These are phyloP conservation scores for Incumbomyces delicatus DNA, from an alignment of 2,329 filamentous ascomycete genomes.

Conservation along the genomic window DNA sequence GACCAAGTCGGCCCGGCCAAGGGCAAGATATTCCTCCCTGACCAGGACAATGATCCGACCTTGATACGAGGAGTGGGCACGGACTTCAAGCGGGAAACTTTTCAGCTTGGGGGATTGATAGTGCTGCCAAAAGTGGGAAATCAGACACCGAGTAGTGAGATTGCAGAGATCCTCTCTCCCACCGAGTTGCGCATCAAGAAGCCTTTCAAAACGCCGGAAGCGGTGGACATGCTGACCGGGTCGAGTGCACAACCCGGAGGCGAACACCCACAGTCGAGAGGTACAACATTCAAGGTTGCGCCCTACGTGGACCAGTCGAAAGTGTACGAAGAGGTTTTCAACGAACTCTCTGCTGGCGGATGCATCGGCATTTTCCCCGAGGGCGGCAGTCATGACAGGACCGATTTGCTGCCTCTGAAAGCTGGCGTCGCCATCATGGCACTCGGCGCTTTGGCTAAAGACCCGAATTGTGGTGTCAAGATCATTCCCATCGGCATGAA, in stretches of 20 bases:
- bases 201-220: constrained; percentile 66
- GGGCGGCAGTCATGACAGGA: constrained; percentile 89
- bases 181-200: constrained; percentile 82
- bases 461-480: constrained; percentile 78
- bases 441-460: constrained; percentile 73
- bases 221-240: constrained; percentile 73
- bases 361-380: constrained; percentile 97
- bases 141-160: constrained; percentile 69
- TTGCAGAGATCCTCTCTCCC: constrained; percentile 67
- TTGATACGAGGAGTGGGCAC: constrained; percentile 71
- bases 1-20: constrained; percentile 71
- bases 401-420: constrained; percentile 83
- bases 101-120: constrained; percentile 69
- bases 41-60: constrained; percentile 74
- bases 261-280: constrained; percentile 39
- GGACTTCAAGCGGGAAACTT: constrained; percentile 64
- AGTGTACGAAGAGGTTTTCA: constrained; percentile 89
- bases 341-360: constrained; percentile 67
- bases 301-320: constrained; percentile 90
- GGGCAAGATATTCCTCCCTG: constrained; percentile 79
- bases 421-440: constrained; percentile 98
- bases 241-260: constrained; percentile 33
- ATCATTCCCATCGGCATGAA: constrained; percentile 99
- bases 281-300: constrained; percentile 69
- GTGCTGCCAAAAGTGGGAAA: constrained; percentile 80